Evolutionary conservation across 2,329 filamentous ascomycete species (phyloP), one percentile per base, ranked within the genome.

Genomic region (Ophiostoma piceae): DNA sequence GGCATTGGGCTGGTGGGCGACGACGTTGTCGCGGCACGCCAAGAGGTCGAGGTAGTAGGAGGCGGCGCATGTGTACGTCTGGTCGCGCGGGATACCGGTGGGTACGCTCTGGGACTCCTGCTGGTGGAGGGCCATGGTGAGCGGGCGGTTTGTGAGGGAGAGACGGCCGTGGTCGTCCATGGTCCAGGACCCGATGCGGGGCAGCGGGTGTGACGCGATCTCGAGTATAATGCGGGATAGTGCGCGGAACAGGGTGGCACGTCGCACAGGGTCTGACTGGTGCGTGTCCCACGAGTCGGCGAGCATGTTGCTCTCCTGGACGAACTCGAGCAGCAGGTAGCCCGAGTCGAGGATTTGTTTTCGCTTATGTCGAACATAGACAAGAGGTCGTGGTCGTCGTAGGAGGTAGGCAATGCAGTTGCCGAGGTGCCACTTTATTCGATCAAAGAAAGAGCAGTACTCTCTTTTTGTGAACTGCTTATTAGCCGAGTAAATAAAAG

Each of bases 221-320:
- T 74, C 74, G 37, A 78, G 71, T 69, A 78, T 76, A 14, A 76
- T 69, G 26, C 73, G 73, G 7, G 75, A 73, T 67, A 79, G 72
- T 43, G 73, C 75, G 70, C 72, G 73, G 68, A 79, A 78, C 11
- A 79, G 74, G 8, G 75, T 78, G 62, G 74, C 68, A 69, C 74
- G 73, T 35, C 71, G 69, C 57, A 68, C 62, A 32, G 68, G 68
- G 60, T 77, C 74, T 1, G 70, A 41, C 12, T 72, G 74, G 37
- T 71, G 47, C 47, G 71, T 35, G 0, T 73, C 14, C 74, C 73
- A 79, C 2, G 74, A 77, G 4, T 74, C 76, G 41, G 37, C 14
- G 14, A 79, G 76, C 75, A 77, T 76, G 47, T 74, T 64, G 32
- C 77, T 74, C 0, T 67, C 73, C 2, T 74, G 71, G 7, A 77